Conservation (phyloP, 164 flowering plant species). For the Saururus chinensis region DNA sequence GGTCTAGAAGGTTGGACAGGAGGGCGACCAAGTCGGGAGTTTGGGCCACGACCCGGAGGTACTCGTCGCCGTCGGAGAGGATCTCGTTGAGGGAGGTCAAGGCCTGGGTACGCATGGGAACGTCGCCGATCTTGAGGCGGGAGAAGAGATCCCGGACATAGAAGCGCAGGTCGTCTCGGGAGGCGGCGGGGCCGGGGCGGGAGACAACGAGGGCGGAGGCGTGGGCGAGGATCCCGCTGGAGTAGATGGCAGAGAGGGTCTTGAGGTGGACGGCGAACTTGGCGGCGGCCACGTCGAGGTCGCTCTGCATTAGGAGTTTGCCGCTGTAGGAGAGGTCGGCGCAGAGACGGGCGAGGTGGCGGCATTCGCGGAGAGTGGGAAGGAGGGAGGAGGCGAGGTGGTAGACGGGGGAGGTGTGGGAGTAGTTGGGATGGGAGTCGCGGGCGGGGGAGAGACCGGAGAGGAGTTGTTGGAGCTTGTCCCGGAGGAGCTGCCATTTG, state of each 20-base stretch:
- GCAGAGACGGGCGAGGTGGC: constrained; percentile 53
- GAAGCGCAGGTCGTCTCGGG: constrained; percentile 63
- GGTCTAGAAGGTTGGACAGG: constrained; percentile 45
- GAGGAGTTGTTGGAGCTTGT: constrained; percentile 63
- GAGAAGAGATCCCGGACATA: constrained; percentile 57
- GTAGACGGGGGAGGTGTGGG: constrained; percentile 34
- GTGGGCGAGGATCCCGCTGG: constrained; percentile 35
- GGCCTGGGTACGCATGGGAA: constrained; percentile 58
- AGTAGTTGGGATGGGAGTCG: constrained; percentile 25
- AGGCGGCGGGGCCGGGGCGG: constrained; percentile 47
- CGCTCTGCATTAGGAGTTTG: constrained; percentile 95
- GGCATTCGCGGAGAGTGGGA: constrained; percentile 29
- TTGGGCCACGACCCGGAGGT: constrained; percentile 46
- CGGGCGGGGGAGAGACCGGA: constrained; percentile 41
- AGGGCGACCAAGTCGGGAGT: constrained; percentile 28
- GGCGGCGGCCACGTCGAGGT: constrained; percentile 45
- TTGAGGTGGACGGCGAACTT: constrained; percentile 44
- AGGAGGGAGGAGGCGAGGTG: constrained; percentile 18
- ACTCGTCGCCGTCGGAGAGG: constrained; percentile 57
- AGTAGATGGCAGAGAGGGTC: constrained; percentile 39
- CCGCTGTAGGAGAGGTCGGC: constrained; percentile 62
- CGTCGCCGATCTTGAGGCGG: constrained; percentile 64
- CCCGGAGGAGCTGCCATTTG: constrained; percentile 67
- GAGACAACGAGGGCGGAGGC: constrained; percentile 61
- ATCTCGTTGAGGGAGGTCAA: constrained; percentile 32